Percentiles rank a stretch among this genome's conserved stretches.
Evolutionary conservation across 257 asterid genomes (phyloP).

Genomic region (Misopates orontium): DNA sequence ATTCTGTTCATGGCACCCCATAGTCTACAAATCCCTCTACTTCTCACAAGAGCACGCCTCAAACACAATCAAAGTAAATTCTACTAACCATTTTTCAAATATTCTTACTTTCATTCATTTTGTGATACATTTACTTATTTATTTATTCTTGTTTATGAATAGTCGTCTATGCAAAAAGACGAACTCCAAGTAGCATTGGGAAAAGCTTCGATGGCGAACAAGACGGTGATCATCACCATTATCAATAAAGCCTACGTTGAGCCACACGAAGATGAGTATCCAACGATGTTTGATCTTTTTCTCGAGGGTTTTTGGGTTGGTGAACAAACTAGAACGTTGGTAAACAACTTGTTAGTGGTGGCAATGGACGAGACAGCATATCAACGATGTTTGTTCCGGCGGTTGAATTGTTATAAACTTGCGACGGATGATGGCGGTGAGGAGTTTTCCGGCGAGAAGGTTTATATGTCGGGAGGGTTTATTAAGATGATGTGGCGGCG

Average conservation of each 20-base stretch:
- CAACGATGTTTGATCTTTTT: slow-evolving; percentile 75
- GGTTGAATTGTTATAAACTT: slow-evolving; percentile 59
- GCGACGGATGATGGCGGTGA: slow-evolving; percentile 29
- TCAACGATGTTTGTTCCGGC: slow-evolving; percentile 53
- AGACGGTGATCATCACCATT: slow-evolving; percentile 59
- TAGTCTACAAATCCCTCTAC: background rate
- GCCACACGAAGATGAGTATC: slow-evolving; percentile 38
- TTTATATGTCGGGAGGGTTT: slow-evolving; percentile 61
- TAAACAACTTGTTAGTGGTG: slow-evolving; percentile 56
- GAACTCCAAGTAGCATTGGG: slow-evolving; percentile 46
- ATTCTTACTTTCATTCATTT: background rate
- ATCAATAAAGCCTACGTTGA: slow-evolving; percentile 73
- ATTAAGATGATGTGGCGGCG: slow-evolving; percentile 91
- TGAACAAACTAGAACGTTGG: slow-evolving; percentile 44
- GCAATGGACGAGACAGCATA: slow-evolving; percentile 64
- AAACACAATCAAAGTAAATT: slow-evolving; percentile 28
- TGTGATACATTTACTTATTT: background rate
- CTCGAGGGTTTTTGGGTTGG: slow-evolving; percentile 85
- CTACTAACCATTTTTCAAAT: background rate
- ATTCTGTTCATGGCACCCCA: slow-evolving; percentile 21
- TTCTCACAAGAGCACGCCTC: background rate
- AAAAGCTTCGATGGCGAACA: slow-evolving; percentile 54
- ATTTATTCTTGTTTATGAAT: background rate
- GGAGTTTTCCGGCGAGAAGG: slow-evolving; percentile 52
- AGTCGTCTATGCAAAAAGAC: slow-evolving; percentile 16